Percentiles rank a stretch among this genome's conserved stretches.
These are phyloP conservation scores for Manihot esculenta DNA, from an alignment of 441 rosid species.

Conservation along the genomic window DNA sequence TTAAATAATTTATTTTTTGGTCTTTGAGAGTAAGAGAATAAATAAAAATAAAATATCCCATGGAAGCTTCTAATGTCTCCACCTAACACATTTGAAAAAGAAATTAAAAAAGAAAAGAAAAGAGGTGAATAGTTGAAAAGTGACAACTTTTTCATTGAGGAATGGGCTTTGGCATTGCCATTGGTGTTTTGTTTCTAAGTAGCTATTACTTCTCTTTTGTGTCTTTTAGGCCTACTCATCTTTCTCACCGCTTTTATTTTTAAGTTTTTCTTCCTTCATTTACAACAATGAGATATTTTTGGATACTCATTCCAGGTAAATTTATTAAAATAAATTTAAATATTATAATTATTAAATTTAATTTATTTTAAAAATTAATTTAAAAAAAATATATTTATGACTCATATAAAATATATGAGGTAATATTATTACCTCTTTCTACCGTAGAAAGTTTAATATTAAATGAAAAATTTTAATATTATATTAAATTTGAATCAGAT, in stretches of 20 bases:
- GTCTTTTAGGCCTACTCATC: neutral
- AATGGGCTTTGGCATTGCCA: slow-evolving; percentile 2
- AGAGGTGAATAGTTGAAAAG: slow-evolving; percentile 34
- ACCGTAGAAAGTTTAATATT: too few relatives aligned
- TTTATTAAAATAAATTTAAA: too few relatives aligned
- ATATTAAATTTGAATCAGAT: too few relatives aligned
- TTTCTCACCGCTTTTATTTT: neutral
- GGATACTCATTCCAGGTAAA: too few relatives aligned
- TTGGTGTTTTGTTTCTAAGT: slow-evolving; percentile 19
- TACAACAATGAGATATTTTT: too few relatives aligned
- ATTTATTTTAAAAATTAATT: too few relatives aligned
- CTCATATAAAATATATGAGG: too few relatives aligned
- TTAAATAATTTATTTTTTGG: slow-evolving; percentile 16
- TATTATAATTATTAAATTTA: too few relatives aligned
- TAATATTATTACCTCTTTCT: too few relatives aligned
- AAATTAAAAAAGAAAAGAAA: neutral
- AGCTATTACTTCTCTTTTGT: slow-evolving; percentile 2
- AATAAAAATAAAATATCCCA: slow-evolving; percentile 22
- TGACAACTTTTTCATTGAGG: slow-evolving; percentile 19
- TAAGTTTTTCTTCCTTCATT: too few relatives aligned
- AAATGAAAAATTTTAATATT: too few relatives aligned
- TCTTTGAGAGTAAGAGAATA: slow-evolving; percentile 8
- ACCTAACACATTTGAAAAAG: slow-evolving; percentile 57
- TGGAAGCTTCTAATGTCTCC: slow-evolving; percentile 56
- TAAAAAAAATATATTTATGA: too few relatives aligned